Percentiles rank a stretch among this genome's conserved stretches.
Evolutionary conservation across 768 basidiomycete genomes (phyloP).

Genomic region (Suillus ampliporus): DNA sequence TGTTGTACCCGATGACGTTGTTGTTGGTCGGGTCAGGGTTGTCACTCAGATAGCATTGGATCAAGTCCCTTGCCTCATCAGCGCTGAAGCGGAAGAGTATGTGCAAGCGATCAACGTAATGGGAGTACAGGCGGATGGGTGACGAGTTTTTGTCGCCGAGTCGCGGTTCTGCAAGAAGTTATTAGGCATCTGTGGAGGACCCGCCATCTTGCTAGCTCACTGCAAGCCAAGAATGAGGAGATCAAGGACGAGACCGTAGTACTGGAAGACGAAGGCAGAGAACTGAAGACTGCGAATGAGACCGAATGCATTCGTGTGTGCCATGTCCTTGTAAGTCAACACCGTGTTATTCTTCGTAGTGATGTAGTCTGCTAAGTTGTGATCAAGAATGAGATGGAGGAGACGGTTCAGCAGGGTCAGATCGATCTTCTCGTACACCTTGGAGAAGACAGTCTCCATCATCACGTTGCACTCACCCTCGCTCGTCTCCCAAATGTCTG

Average conservation of each 20-base stretch:
- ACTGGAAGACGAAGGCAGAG: slow-evolving; percentile 99
- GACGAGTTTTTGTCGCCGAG: slow-evolving; percentile 91
- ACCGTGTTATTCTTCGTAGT: slow-evolving; percentile 99
- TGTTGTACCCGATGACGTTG: slow-evolving; percentile 99
- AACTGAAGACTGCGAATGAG: slow-evolving; percentile 98
- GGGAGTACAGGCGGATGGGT: slow-evolving; percentile 97
- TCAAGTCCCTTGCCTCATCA: slow-evolving; percentile 96
- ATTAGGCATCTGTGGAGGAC: slow-evolving; percentile 97
- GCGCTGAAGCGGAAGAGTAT: slow-evolving; percentile 98
- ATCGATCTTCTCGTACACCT: slow-evolving; percentile 99
- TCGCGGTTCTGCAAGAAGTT: slow-evolving; percentile 98
- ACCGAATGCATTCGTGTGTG: slow-evolving; percentile 96
- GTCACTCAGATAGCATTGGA: slow-evolving; percentile 95
- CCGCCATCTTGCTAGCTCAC: slow-evolving; percentile 98
- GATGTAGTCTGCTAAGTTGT: slow-evolving; percentile 99
- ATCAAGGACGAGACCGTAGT: slow-evolving; percentile 95
- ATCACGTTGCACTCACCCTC: slow-evolving; percentile 98
- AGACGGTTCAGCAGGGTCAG: slow-evolving; percentile 94
- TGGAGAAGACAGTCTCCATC: slow-evolving; percentile 98
- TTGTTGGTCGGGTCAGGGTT: slow-evolving; percentile 99
- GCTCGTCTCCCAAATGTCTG: slow-evolving; percentile 97
- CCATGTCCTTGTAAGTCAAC: slow-evolving; percentile 97
- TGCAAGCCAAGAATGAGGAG: slow-evolving; percentile 96
- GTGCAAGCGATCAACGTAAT: slow-evolving; percentile 94
- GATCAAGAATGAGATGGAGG: slow-evolving; percentile 94